Evolutionary conservation across 176 grass and related monocot genomes (phyloP), one percentile per base, ranked within the genome.

Genomic region (Olyra latifolia): DNA sequence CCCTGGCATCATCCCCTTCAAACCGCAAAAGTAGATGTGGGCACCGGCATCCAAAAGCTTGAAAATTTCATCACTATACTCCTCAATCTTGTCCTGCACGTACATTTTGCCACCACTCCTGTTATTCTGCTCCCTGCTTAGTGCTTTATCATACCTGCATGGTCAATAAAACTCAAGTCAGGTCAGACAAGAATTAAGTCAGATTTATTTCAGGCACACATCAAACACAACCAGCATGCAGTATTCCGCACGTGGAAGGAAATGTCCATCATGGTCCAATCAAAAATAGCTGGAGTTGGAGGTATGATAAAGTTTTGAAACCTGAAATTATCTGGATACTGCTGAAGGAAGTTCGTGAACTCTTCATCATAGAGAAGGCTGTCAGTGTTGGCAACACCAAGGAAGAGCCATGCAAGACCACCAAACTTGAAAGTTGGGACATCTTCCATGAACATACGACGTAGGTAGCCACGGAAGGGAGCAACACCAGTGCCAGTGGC

Each of bases 1-100:
- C 48, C 95, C 92, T 1, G 92, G 95, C 95, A 98, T 98, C 95
- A 98, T 98, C 53, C 92, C 95, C 60, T 98, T 98, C 85, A 98
- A 87, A 79, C 88, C 92, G 27, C 95, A 94, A 10, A 94, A 98
- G 83, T 92, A 98, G 53, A 98, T 98, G 70, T 94, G 92, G 1
- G 92, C 90, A 6, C 95, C 90, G 5, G 69, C 63, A 66, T 94
- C 92, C 40, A 98, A 75, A 52, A 98, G 91, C 83, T 87, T 98
- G 66, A 94, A 94, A 38, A 98, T 91, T 76, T 94, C 80, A 54
- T 94, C 90, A 22, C 90, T 94, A 85, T 98, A 98, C 83, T 94
- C 95, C 80, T 92, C 95, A 47, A 94, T 98, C 83, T 91, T 98
- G 77, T 98, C 95, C 82, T 98, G 95, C 41, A 94, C 92, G 3